Percentiles rank a stretch among this genome's conserved stretches.
phyloP scores from a whole-genome alignment of 2,329 filamentous ascomycete species.

The Ascochyta rabiei region DNA sequence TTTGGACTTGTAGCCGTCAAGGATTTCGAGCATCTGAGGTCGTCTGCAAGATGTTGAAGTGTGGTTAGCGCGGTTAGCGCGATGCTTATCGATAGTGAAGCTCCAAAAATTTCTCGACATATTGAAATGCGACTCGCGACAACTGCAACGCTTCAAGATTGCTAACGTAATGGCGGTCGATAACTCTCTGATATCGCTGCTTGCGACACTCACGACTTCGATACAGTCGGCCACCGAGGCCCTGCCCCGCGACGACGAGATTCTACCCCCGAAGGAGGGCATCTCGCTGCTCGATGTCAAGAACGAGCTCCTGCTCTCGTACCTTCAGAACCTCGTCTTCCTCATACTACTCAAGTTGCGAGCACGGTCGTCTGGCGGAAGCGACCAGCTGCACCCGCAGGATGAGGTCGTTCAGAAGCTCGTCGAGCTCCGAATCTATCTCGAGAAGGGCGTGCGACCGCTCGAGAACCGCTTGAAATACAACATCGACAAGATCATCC shows the following conservation, averaged over 20 bases:
- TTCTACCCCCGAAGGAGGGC: slow-evolving; percentile 79
- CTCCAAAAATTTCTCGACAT: slow-evolving; percentile 15
- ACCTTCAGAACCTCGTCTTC: slow-evolving; percentile 92
- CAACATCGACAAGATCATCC: slow-evolving; percentile 92
- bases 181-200: slow-evolving; percentile 48
- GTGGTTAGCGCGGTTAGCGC: background rate
- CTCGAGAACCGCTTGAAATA: slow-evolving; percentile 91
- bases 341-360: slow-evolving; percentile 79
- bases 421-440: slow-evolving; percentile 87
- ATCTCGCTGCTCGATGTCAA: slow-evolving; percentile 95
- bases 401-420: slow-evolving; percentile 81
- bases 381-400: slow-evolving; percentile 55
- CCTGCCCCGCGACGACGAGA: slow-evolving; percentile 60
- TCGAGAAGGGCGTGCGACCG: slow-evolving; percentile 90
- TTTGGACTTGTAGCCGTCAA: no score
- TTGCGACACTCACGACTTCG: slow-evolving; percentile 60
- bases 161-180: slow-evolving; percentile 44
- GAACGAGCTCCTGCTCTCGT: slow-evolving; percentile 95
- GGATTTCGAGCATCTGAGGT: background rate
- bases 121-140: background rate
- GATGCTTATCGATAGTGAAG: slow-evolving; percentile 6
- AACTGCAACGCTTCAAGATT: background rate
- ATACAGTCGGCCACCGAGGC: slow-evolving; percentile 64
- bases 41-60: background rate
- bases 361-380: slow-evolving; percentile 42